Evolutionary conservation across 2,329 filamentous ascomycete species (phyloP), one percentile per base, ranked within the genome.

Genomic region (Colletotrichum cordylinicola): DNA sequence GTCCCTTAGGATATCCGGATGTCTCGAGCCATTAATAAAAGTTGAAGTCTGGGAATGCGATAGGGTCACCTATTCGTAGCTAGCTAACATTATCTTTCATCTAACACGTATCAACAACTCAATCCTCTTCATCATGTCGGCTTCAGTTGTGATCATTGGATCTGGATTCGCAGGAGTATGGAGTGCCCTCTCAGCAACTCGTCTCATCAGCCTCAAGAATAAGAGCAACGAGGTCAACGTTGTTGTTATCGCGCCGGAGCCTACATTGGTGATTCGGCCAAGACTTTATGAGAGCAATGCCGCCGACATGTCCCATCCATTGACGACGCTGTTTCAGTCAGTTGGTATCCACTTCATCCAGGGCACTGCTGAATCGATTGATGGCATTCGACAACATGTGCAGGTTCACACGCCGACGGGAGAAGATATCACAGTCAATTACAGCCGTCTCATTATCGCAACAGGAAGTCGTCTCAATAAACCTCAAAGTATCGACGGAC

Each of bases 101-200:
- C 3, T 6, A 31, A 21, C 16, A 35, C 15, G 2, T 29, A 15
- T 43, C n/a, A 4, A 13, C 24, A 10, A 21, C 24, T 18, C 4
- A 15, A 24, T 12, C 5, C 7, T 10, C 2, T 13, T 9, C 2
- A 58, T n/a, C 7, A 78, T 78, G 74, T 9, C 74, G 8, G 8
- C 56, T 18, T 61, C 70, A n/a, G 78, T 80, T 18, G 48, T 79
- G 37, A 76, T 81, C 9, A 64, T 85, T 35, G 83, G 84, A 4
- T 76, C 83, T n/a, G 83, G 84, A 0, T 85, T 85, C 61, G 82
- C 83, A 27, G 84, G 84, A 12, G 67, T 85, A 3, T 84, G 83
- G 82, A 85, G 83, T 43, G 84, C 84, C 8, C 78, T 86, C 2
- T 77, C 83, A 8, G 84, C 84, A 29, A 80, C 79, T 62, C 81